Percentiles rank a stretch among this genome's conserved stretches.
phyloP scores from a whole-genome alignment of 2,329 filamentous ascomycete species.

The Talaromyces pinophilus region DNA sequence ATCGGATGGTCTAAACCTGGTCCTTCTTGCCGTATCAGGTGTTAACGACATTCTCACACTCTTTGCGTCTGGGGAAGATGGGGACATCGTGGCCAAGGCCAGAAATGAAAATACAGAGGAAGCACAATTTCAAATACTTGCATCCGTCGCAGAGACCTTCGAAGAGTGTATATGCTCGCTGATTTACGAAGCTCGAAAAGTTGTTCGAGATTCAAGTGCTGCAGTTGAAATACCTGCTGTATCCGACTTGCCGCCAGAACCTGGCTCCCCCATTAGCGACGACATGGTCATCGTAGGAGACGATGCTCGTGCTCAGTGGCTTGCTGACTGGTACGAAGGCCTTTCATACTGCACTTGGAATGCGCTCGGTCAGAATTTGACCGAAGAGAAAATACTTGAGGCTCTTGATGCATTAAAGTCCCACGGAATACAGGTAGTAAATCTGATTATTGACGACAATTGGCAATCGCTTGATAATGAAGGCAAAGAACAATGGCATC shows the following conservation, averaged over 20 bases:
- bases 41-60: slow-evolving; percentile 68
- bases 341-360: slow-evolving; percentile 98
- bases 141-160: slow-evolving; percentile 70
- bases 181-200: slow-evolving; percentile 80
- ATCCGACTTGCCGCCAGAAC: slow-evolving; percentile 27
- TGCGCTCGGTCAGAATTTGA: slow-evolving; percentile 78
- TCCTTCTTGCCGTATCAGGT: slow-evolving; percentile 76
- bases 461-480: slow-evolving; percentile 77
- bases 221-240: slow-evolving; percentile 23
- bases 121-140: slow-evolving; percentile 64
- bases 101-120: slow-evolving; percentile 66
- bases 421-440: slow-evolving; percentile 74
- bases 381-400: slow-evolving; percentile 73
- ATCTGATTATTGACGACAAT: slow-evolving; percentile 93
- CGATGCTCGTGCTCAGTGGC: slow-evolving; percentile 58
- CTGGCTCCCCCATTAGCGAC: slow-evolving; percentile 39
- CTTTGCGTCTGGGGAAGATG: slow-evolving; percentile 65
- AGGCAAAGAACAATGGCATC: slow-evolving; percentile 53
- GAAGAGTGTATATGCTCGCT: slow-evolving; percentile 76
- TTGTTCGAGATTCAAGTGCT: slow-evolving; percentile 48
- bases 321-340: slow-evolving; percentile 88
- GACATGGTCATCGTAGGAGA: slow-evolving; percentile 48
- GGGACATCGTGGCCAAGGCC: slow-evolving; percentile 67
- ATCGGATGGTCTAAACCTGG: slow-evolving; percentile 69
- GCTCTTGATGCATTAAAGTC: slow-evolving; percentile 72